Base-by-base conservation (phyloP, 1,284 basidiomycete species). In the Ceratobasidium sp. region DNA sequence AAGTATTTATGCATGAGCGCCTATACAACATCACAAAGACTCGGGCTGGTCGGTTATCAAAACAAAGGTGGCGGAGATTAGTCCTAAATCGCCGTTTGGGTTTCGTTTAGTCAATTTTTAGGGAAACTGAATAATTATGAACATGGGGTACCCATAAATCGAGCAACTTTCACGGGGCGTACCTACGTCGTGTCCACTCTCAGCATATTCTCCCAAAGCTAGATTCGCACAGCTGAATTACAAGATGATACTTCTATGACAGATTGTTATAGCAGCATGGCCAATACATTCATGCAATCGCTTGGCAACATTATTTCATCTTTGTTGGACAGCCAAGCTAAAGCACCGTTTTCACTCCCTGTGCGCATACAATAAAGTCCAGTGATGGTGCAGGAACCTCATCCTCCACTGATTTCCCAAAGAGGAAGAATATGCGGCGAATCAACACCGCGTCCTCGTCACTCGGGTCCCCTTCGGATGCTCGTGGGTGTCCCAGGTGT, bases 391-490 rank as follows among this genome's bases (percentile, higher is more conserved):
- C 67, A 1, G 67, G 67, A n/a, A 70, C 55, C 30, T 70, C 67
- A 14, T 70, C 67, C 12, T 70, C 67, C 0, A 70, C 67, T 34
- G 67, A 18, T 30, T 26, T 53, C n/a, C 67, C 67, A 50, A 70
- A 70, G 18, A 70, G 34, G 16, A 70, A 32, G 41, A 70, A 70
- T 3, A 92, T 79, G 32, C 88, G 85, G 45, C 91, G 86, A 74
- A 92, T 82, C 14, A 89, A 80, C 12, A 82, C 81, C 0, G 82
- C 75, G 52, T 83, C 79, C 62, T 85, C 83, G 26, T 81, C 77
- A 21, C 74, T 30, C 32, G 60, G 18, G 30, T 58, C 39, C 21
- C 50, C 8, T 36, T 59, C 58, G 74, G 74, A 2, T 57, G 72
- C 73, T 21, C 64, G 52, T n/a, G 76, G 76, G 41, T 80, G 81